Base-by-base conservation (phyloP, 305 asterid genomes). In the Ajuga reptans region DNA sequence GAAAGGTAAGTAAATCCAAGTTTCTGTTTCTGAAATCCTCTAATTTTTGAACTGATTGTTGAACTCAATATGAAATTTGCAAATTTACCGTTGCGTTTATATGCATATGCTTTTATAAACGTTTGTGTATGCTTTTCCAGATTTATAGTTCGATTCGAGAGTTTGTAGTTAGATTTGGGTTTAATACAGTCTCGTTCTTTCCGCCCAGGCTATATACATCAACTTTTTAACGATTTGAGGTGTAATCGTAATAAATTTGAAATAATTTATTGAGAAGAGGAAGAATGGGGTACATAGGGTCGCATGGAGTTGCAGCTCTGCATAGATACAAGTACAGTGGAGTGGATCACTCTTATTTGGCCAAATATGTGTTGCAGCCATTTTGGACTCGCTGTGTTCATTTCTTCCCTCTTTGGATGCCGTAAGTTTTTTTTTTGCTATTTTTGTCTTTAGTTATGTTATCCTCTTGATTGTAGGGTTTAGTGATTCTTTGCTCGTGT, bases 391-490 rank as follows among this genome's bases (percentile, higher is more conserved):
- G 91, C 63, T 92, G 76, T 73, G 98, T 92, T 73, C 71, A 78
- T 68, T 84, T 89, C 76, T 92, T 92, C 83, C 98, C 98, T 31
- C 96, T 92, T 71, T 92, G 98, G 98, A 87, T 92, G 95, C 92
- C 98, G 98, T 92, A 84, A 85, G 91, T 78, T 68, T 39, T 59
- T 34, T 1, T 45, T 24, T 16, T 9, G 6, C 4, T 31, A 3
- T 2, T 6, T 37, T 36, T 1, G 17, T 14, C 46, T 31, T n/a
- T 66, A 16, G 34, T 41, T 57, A n/a, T 24, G 42, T 72, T 39
- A 14, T 15, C 43, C 6, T 6, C 9, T 1, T 57, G 3, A 14
- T 60, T 8, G 49, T 29, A 29, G 37, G n/a, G 29, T 55, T 16
- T 43, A 4, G 3, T 52, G 71, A 10, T 60, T 51, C n/a, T 41